phyloP scores from a whole-genome alignment of 2,329 filamentous ascomycete genomes.

The Trichoderma asperellum region DNA sequence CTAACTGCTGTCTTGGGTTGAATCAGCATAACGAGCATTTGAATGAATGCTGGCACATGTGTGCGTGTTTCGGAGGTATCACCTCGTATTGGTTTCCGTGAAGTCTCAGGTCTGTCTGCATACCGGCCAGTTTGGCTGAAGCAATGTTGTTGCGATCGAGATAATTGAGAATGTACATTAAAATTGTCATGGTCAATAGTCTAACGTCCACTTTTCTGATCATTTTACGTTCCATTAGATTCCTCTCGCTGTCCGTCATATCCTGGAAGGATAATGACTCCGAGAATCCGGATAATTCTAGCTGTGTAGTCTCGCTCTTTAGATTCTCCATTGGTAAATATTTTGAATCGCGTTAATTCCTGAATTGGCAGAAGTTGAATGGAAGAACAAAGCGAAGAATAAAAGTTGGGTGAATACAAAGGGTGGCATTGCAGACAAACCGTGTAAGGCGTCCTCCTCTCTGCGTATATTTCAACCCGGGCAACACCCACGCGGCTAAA shows the following conservation, averaged over 20 bases:
- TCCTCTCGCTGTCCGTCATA: neutral
- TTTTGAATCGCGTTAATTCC: neutral
- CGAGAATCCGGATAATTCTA: neutral
- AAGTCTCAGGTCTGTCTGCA: neutral
- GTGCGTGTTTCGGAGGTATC: neutral
- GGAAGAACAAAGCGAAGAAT: neutral
- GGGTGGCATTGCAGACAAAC: neutral
- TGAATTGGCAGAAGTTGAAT: neutral
- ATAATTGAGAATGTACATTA: neutral
- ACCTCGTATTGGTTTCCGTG: neutral
- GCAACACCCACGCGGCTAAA: neutral
- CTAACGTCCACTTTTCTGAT: neutral
- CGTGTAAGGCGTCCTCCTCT: neutral
- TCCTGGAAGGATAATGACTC: neutral
- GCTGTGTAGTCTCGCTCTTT: neutral
- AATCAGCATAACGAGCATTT: neutral
- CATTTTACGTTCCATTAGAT: neutral
- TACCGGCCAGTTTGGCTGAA: neutral
- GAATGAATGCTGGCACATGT: neutral
- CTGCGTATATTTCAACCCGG: neutral
- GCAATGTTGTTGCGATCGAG: neutral
- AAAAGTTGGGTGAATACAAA: neutral
- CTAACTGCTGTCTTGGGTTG: neutral
- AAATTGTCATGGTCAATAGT: neutral
- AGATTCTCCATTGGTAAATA: neutral